These are phyloP conservation scores for Helotiales sp. DNA, from an alignment of 2,329 filamentous ascomycete genomes.

Conservation along the genomic window DNA sequence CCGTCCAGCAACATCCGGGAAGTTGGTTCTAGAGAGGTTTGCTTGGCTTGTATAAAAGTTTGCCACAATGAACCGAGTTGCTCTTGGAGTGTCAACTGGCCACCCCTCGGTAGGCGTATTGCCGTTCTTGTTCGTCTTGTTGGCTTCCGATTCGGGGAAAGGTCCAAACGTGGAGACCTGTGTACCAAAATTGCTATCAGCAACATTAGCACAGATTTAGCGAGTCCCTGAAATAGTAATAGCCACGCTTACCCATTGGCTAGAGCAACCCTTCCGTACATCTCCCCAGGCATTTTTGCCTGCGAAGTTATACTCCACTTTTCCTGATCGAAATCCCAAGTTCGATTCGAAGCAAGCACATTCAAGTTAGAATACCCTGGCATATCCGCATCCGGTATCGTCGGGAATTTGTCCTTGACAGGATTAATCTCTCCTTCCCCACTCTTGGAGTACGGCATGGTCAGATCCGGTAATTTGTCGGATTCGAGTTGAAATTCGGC, in stretches of 20 bases:
- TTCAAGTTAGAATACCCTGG: not conserved
- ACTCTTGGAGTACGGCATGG: not conserved
- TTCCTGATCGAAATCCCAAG: conserved; percentile 1
- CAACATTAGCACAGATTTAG: not conserved
- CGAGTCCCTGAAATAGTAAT: not conserved
- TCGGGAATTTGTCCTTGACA: conserved; percentile 11
- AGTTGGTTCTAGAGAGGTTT: conserved; percentile 52
- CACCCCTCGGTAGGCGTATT: conserved; percentile 51
- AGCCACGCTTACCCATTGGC: conserved; percentile 20
- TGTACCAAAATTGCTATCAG: not conserved
- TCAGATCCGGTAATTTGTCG: not conserved
- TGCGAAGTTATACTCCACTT: conserved; percentile 3
- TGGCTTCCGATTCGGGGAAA: conserved; percentile 22
- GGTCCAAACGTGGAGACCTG: conserved; percentile 13
- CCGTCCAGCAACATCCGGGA: conserved; percentile 60
- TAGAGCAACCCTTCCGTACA: conserved; percentile 10
- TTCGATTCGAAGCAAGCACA: conserved; percentile 6
- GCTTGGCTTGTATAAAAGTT: conserved; percentile 66
- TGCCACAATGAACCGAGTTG: conserved; percentile 66
- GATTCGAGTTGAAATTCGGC: not conserved
- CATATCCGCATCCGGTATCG: conserved; percentile 9
- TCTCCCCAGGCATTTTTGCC: conserved; percentile 13
- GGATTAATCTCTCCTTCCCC: conserved; percentile 14
- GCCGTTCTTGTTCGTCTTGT: conserved; percentile 18
- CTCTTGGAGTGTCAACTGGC: conserved; percentile 64